Conservation (phyloP, 352 stramenopile genomes). For the Globisporangium spinosum region DNA sequence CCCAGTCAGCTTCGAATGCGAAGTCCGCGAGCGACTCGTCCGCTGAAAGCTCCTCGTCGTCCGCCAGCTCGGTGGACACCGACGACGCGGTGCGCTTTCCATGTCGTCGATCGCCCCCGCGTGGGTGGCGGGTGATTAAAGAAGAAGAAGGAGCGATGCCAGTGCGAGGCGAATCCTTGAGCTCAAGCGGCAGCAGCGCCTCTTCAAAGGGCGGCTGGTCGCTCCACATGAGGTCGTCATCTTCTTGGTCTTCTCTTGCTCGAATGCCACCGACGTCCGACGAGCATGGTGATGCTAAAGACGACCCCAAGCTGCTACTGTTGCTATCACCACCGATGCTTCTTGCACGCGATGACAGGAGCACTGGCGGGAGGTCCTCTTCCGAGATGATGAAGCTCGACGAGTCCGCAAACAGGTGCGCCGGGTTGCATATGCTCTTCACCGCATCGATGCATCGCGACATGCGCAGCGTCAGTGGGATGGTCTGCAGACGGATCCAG, state of each 20-base stretch:
- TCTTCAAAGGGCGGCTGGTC: background rate
- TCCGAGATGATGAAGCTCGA: conserved; percentile 74
- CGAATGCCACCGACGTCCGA: background rate
- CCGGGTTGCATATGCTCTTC: conserved; percentile 28
- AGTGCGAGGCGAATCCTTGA: conserved; percentile 32
- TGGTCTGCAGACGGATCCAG: conserved; percentile 53
- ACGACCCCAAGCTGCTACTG: conserved; percentile 1
- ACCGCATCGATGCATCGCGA: conserved; percentile 82
- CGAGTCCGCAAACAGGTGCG: conserved; percentile 60
- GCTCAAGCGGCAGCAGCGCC: conserved; percentile 44
- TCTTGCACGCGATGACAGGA: conserved; percentile 20
- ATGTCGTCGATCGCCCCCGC: background rate
- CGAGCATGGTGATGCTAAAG: conserved; percentile 7
- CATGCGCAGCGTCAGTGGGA: conserved; percentile 66
- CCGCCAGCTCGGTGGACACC: conserved; percentile 11
- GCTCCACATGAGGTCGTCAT: background rate
- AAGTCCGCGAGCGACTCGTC: conserved; percentile 57
- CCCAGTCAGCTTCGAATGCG: conserved; percentile 82
- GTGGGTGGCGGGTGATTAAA: background rate
- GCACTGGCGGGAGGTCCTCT: conserved; percentile 46
- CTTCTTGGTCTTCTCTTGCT: background rate
- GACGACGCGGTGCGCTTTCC: conserved; percentile 16
- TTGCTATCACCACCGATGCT: conserved; percentile 9
- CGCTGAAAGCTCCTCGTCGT: conserved; percentile 22
- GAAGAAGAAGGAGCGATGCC: background rate